Conservation (phyloP, 495 filamentous ascomycete species). For the Annulohypoxylon bovei region DNA sequence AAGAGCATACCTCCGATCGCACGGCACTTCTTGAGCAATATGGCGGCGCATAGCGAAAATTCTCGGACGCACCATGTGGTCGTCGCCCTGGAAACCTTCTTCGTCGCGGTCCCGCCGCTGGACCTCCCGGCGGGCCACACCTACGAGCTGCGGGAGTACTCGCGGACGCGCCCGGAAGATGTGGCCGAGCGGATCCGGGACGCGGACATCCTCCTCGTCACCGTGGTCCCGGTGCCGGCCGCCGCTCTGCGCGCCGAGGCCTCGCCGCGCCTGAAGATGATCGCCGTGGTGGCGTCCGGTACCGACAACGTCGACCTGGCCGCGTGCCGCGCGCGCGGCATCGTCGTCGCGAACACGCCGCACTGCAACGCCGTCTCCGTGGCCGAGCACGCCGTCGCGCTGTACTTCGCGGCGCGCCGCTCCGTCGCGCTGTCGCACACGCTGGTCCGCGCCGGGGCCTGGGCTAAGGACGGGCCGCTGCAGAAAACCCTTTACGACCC, state of each 20-base stretch:
- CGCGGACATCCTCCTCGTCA: conserved; percentile 61
- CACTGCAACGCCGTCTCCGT: conserved; percentile 61
- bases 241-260: conserved; percentile 49
- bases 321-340: conserved; percentile 54
- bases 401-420: conserved; percentile 64
- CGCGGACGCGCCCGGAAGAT: conserved; percentile 44
- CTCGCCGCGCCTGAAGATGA: conserved; percentile 53
- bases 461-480: conserved; percentile 45
- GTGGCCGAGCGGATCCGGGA: conserved; percentile 53
- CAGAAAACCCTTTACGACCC: conserved; percentile 42
- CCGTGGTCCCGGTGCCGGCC: conserved; percentile 51
- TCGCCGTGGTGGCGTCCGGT: conserved; percentile 63
- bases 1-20: neutral
- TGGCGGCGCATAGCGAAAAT: neutral
- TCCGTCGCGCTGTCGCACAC: conserved; percentile 54
- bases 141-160: conserved; percentile 47
- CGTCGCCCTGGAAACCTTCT: conserved; percentile 59
- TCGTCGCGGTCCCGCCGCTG: conserved; percentile 56
- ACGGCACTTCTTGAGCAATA: neutral
- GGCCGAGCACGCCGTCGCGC: conserved; percentile 63
- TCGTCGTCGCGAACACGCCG: conserved; percentile 60
- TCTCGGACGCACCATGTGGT: conserved; percentile 49
- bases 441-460: conserved; percentile 45
- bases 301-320: conserved; percentile 61
- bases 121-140: conserved; percentile 51